Evolutionary conservation across 108 stramenopile genomes (phyloP), one percentile per base, ranked within the genome.

Genomic region (Chaetoceros muelleri): DNA sequence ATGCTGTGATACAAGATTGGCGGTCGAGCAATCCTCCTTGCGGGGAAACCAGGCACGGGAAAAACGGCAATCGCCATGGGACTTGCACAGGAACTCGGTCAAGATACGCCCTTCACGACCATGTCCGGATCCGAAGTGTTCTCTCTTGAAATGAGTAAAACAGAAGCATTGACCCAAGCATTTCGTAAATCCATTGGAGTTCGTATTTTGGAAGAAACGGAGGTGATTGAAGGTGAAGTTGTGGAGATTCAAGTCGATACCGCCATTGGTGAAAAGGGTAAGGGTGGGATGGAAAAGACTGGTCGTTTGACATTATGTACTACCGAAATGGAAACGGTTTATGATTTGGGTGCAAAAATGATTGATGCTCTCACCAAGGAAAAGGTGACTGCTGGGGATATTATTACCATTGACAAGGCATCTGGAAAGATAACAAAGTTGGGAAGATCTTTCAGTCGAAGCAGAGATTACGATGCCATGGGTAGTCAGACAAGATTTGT

Each of bases 281-380:
- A 87, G 51, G 86, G 81, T 25, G 81, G 72, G 23, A 69, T 79
- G 23, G 87, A 89, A 46, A 96, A 94, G 69, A 88, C 90, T 1
- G 98, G 98, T 30, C 67, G 95, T 23, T 68, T 99, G 53, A 99
- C 98, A 10, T 71, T 99, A 5, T 96, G 96, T 57, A 98, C 97
- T 25, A 98, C 98, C 22, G 98, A 99, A 62, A 98, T 99, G 97
- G 98, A 99, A 77, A 99, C 97, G 17, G 96, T 98, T 17, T 99
- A 98, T 63, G 98, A 99, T 72, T 86, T 99, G 28, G 98, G 98
- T 19, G 75, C 88, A n/a, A 98, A 98, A 80, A 99, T 99, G 98
- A 98, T 99, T 76, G 98, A 98, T 49, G 84, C 90, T 19, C 60
- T 98, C 28, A 83, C 86, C 31, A 95, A 96, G 68, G 96, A 99